Evolutionary conservation across 768 basidiomycete species (phyloP).

Genomic region (Stropharia rugosoannulata): DNA sequence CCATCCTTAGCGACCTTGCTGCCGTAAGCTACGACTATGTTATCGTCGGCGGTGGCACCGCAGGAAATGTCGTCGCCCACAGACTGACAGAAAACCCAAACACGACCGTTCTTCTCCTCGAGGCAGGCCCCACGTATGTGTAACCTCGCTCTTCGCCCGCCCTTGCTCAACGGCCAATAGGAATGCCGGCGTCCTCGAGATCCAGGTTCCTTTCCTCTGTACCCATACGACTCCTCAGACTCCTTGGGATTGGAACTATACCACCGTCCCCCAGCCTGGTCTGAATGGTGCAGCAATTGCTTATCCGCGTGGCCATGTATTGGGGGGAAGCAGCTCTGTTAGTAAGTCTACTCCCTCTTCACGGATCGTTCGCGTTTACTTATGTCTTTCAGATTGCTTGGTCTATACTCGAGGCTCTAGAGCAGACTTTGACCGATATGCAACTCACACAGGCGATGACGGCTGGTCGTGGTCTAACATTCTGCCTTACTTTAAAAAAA

Average conservation of each 20-base stretch:
- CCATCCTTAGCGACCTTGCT: background rate
- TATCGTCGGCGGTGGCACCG: slow-evolving; percentile 40
- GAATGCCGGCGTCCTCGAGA: slow-evolving; percentile 1
- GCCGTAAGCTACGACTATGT: slow-evolving; percentile 16
- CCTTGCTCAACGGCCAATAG: background rate
- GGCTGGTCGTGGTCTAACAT: slow-evolving; percentile 43
- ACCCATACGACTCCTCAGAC: slow-evolving; percentile 12
- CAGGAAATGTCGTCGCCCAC: slow-evolving; percentile 56
- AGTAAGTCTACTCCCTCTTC: slow-evolving; percentile 12
- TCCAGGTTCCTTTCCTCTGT: slow-evolving; percentile 10
- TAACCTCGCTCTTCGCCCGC: background rate
- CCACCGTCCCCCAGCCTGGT: slow-evolving; percentile 20
- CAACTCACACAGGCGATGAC: slow-evolving; percentile 41
- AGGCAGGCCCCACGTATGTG: slow-evolving; percentile 53
- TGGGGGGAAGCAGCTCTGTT: slow-evolving; percentile 26
- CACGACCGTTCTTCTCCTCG: slow-evolving; percentile 48
- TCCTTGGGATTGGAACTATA: slow-evolving; percentile 27
- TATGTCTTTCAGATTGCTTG: slow-evolving; percentile 18
- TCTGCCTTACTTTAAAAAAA: slow-evolving; percentile 26
- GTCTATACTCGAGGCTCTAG: slow-evolving; percentile 31
- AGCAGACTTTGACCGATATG: slow-evolving; percentile 56
- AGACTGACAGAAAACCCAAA: slow-evolving; percentile 49
- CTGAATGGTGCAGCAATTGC: slow-evolving; percentile 15
- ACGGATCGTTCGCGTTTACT: slow-evolving; percentile 7
- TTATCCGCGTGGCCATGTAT: slow-evolving; percentile 21